phyloP scores from a whole-genome alignment of 768 basidiomycete species.

The Boletus pseudopeckii region DNA sequence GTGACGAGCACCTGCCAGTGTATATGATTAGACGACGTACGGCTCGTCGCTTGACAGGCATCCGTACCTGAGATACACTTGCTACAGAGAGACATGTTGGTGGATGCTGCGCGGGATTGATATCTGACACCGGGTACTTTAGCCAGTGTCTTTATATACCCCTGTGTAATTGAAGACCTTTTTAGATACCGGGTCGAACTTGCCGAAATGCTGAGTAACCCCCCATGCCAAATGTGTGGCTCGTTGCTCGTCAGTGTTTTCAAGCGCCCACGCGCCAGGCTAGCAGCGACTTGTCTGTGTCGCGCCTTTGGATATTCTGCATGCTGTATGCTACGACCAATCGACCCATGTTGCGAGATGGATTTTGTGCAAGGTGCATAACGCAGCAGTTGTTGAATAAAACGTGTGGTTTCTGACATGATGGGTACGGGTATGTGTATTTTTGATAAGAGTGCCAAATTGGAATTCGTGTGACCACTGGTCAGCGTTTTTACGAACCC shows the following conservation, averaged over 20 bases:
- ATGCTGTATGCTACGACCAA: not conserved
- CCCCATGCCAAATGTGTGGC: not conserved
- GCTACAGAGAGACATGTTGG: slow-evolving; percentile 49
- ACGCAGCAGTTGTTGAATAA: not conserved
- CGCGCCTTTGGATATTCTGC: not conserved
- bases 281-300: not conserved
- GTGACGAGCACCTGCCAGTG: slow-evolving; percentile 41
- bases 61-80: slow-evolving; percentile 53
- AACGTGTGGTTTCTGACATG: not conserved
- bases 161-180: not conserved
- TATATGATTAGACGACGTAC: not conserved
- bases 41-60: not conserved
- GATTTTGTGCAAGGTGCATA: not conserved
- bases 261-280: not conserved
- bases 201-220: not conserved
- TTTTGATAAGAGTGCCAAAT: not conserved
- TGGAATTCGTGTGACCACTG: not conserved
- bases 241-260: not conserved
- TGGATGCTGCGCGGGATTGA: not conserved
- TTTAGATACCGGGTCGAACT: not conserved
- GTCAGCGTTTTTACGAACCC: not conserved
- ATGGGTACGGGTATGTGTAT: not conserved
- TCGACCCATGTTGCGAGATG: not conserved
- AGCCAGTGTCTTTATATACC: slow-evolving; percentile 13
- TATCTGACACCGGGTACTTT: not conserved